These are phyloP conservation scores for Tolypocladium nubicola DNA, from an alignment of 2,329 filamentous ascomycete species.

Conservation along the genomic window DNA sequence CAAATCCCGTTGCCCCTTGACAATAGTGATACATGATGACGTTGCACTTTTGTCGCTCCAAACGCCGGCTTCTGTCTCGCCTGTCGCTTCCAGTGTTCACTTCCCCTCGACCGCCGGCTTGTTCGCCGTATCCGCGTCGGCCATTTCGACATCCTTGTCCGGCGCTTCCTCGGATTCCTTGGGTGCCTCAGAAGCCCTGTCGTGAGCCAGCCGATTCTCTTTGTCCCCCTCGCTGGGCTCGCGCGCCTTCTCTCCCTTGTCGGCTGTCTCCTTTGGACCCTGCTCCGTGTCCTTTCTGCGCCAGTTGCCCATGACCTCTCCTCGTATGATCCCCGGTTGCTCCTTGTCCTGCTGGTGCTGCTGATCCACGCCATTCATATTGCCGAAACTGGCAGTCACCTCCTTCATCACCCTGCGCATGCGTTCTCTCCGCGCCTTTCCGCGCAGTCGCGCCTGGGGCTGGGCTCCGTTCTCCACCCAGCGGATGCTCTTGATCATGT, in stretches of 20 bases:
- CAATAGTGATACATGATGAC: background rate
- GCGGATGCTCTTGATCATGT: constrained; percentile 68
- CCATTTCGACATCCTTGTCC: constrained; percentile 22
- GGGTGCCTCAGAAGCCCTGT: constrained; percentile 4
- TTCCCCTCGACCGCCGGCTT: constrained; percentile 4
- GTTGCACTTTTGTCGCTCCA: background rate
- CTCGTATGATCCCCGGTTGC: constrained; percentile 11
- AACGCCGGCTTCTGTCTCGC: background rate
- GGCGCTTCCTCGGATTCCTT: constrained; percentile 4
- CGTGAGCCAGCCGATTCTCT: constrained; percentile 28
- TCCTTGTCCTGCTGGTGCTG: constrained; percentile 12
- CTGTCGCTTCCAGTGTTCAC: constrained; percentile 1
- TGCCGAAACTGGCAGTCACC: constrained; percentile 27
- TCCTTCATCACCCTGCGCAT: constrained; percentile 46
- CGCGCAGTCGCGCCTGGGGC: constrained; percentile 43
- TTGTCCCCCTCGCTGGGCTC: constrained; percentile 30
- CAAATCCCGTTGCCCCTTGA: background rate
- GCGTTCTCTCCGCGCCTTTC: constrained; percentile 43
- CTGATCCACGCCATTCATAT: constrained; percentile 15
- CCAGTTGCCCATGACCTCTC: constrained; percentile 23
- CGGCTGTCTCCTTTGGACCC: constrained; percentile 9
- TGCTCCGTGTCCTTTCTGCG: constrained; percentile 18
- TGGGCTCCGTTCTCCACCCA: constrained; percentile 73
- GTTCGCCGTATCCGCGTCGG: constrained; percentile 7
- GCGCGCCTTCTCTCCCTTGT: constrained; percentile 18